These are phyloP conservation scores for Cordyceps sp. DNA, from an alignment of 2,329 filamentous ascomycete genomes.

Conservation along the genomic window DNA sequence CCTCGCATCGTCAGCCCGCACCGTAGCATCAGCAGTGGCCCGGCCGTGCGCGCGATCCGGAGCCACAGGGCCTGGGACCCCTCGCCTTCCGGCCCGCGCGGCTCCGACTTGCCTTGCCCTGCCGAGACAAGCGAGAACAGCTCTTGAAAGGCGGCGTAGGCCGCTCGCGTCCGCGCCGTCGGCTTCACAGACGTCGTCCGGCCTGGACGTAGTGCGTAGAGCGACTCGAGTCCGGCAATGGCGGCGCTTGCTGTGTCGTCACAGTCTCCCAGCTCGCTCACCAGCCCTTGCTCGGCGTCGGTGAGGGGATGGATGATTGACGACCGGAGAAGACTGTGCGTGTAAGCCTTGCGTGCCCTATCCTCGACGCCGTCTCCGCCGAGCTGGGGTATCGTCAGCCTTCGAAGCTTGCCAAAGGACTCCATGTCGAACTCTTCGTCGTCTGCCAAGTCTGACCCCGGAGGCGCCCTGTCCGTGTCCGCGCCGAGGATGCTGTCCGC, in stretches of 20 bases:
- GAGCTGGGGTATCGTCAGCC: slow-evolving; percentile 58
- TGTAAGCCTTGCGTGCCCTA: slow-evolving; percentile 49
- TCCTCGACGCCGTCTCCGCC: slow-evolving; percentile 51
- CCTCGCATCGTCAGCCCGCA: slow-evolving; percentile 65
- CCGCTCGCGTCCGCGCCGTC: slow-evolving; percentile 52
- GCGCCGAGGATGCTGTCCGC: slow-evolving; percentile 54
- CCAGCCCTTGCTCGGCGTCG: slow-evolving; percentile 37
- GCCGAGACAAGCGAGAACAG: slow-evolving; percentile 52
- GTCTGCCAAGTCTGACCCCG: slow-evolving; percentile 30
- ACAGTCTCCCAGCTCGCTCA: slow-evolving; percentile 22
- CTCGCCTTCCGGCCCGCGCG: slow-evolving; percentile 3
- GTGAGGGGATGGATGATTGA: slow-evolving; percentile 61
- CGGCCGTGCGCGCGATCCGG: slow-evolving; percentile 56
- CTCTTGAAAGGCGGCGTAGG: slow-evolving; percentile 66
- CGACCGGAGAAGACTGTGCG: slow-evolving; percentile 60
- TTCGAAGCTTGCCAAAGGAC: slow-evolving; percentile 52
- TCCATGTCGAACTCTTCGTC: slow-evolving; percentile 74
- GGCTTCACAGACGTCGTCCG: slow-evolving; percentile 53
- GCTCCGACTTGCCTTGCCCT: slow-evolving; percentile 4
- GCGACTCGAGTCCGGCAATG: slow-evolving; percentile 28
- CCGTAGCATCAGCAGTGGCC: slow-evolving; percentile 69
- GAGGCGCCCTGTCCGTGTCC: slow-evolving; percentile 31
- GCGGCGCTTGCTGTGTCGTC: slow-evolving; percentile 11
- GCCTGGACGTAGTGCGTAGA: slow-evolving; percentile 52
- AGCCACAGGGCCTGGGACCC: slow-evolving; percentile 25